phyloP scores from a whole-genome alignment of 1,284 basidiomycete genomes.

The Boletellus sp. region DNA sequence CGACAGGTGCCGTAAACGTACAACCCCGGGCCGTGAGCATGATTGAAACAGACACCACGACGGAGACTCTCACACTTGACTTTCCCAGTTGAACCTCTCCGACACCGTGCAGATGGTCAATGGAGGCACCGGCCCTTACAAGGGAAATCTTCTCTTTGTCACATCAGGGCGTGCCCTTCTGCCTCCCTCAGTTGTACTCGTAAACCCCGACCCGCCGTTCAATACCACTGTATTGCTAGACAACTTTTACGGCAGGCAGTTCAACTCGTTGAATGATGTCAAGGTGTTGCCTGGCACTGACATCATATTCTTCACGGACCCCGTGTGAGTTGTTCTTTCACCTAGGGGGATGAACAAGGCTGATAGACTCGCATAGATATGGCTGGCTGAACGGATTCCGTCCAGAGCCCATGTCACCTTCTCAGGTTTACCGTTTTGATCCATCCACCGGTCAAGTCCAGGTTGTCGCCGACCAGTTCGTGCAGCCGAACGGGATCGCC shows the following conservation, averaged over 20 bases:
- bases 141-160: constrained; percentile 58
- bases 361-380: constrained; percentile 40
- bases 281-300: constrained; percentile 67
- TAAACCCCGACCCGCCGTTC: constrained; percentile 61
- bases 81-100: constrained; percentile 46
- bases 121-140: constrained; percentile 68
- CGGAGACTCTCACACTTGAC: background rate
- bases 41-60: constrained; percentile 1
- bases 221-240: constrained; percentile 63
- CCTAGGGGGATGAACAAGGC: too few relatives aligned
- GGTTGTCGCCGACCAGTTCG: constrained; percentile 69
- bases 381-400: constrained; percentile 66
- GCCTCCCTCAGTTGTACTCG: constrained; percentile 61
- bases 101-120: constrained; percentile 65
- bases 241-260: constrained; percentile 75
- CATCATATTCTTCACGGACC: constrained; percentile 60
- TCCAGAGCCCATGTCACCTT: constrained; percentile 58
- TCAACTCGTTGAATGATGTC: constrained; percentile 79
- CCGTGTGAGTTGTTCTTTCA: constrained; percentile 40
- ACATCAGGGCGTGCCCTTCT: constrained; percentile 64
- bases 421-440: constrained; percentile 73
- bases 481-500: constrained; percentile 62
- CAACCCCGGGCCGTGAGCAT: constrained; percentile 37
- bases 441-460: constrained; percentile 58
- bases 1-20: constrained; percentile 46